A percentile compares a stretch with the other conserved stretches of the same genome.
Conservation (phyloP, 2,329 filamentous ascomycete genomes). For the Lachnellula subtilissima region DNA sequence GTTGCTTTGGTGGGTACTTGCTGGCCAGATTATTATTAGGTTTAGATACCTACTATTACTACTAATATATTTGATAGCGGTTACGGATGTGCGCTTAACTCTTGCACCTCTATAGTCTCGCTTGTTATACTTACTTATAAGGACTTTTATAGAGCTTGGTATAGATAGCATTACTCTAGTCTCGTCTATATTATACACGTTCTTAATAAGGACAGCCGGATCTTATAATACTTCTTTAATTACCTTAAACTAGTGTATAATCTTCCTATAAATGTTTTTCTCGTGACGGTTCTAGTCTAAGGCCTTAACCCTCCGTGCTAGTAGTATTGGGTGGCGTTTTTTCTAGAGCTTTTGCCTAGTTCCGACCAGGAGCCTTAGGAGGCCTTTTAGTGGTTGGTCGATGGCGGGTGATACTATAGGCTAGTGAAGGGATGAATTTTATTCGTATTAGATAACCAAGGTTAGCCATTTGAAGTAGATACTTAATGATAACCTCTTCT, state of each 20-base stretch:
- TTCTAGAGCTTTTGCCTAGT: slow-evolving; percentile 17
- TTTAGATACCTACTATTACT: slow-evolving; percentile 25
- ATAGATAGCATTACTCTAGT: slow-evolving; percentile 32
- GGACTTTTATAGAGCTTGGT: slow-evolving; percentile 29
- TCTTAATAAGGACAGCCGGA: neutral
- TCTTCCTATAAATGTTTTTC: slow-evolving; percentile 31
- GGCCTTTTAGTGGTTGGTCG: slow-evolving; percentile 6
- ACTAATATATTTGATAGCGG: slow-evolving; percentile 14
- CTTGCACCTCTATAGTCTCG: slow-evolving; percentile 25
- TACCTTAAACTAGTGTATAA: slow-evolving; percentile 30
- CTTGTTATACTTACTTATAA: slow-evolving; percentile 27
- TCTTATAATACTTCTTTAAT: slow-evolving; percentile 18
- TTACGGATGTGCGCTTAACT: slow-evolving; percentile 24
- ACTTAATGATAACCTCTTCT: slow-evolving; percentile 5
- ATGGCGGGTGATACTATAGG: slow-evolving; percentile 6
- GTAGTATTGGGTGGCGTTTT: slow-evolving; percentile 18
- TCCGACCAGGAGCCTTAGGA: slow-evolving; percentile 5
- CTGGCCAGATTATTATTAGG: slow-evolving; percentile 28
- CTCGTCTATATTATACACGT: slow-evolving; percentile 34
- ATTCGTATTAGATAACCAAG: slow-evolving; percentile 13
- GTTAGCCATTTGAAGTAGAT: slow-evolving; percentile 12
- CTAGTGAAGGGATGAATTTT: slow-evolving; percentile 8
- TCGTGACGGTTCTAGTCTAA: slow-evolving; percentile 16
- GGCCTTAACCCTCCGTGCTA: slow-evolving; percentile 11
- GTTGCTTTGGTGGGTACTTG: slow-evolving; percentile 25